Base-by-base conservation (phyloP, 1,284 basidiomycete species). In the Blastosporella zonata region DNA sequence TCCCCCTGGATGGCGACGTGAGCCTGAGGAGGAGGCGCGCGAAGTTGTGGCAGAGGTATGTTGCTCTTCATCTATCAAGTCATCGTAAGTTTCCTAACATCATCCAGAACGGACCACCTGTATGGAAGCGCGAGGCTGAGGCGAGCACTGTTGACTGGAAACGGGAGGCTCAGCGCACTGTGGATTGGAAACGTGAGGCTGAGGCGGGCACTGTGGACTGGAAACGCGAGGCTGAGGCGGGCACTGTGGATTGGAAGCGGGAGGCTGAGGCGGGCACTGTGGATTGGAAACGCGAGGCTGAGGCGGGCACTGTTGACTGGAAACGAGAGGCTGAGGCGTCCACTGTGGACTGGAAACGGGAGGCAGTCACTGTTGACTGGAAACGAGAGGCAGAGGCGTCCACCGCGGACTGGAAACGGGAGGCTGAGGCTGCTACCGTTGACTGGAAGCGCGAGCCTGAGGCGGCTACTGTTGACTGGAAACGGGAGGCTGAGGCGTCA, bases 291-390 rank as follows among this genome's bases (percentile, higher is more conserved):
- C 56, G 55, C 25, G 25, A 27, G 10, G n/a, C n/a, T n/a, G n/a
- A n/a, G n/a, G 33, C 15, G 9, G 33, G 15, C 13, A 3, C 33
- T 34, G n/a, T 15, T 34, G 17, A 2, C 10, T n/a, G n/a, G n/a
- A n/a, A n/a, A n/a, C n/a, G n/a, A n/a, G n/a, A n/a, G n/a, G n/a
- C n/a, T n/a, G n/a, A n/a, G n/a, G n/a, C n/a, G n/a, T n/a, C n/a
- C n/a, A n/a, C 25, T 18, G 57, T 54, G 12, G 43, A 43, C 6
- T 61, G 59, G 59, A 57, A 46, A 50, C 56, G 55, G 6, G 25
- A 27, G 10, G 33, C 15, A 17, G 33, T 2, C 13, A 3, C 33
- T 34, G n/a, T 15, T 34, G 33, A 2, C 8, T 39, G 49, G 35
- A 46, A 29, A 20, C 52, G 48, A 2, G 55, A 50, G 13, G 44